These are phyloP conservation scores for Talaromyces sp. DNA, from an alignment of 2,329 filamentous ascomycete species.

Conservation along the genomic window DNA sequence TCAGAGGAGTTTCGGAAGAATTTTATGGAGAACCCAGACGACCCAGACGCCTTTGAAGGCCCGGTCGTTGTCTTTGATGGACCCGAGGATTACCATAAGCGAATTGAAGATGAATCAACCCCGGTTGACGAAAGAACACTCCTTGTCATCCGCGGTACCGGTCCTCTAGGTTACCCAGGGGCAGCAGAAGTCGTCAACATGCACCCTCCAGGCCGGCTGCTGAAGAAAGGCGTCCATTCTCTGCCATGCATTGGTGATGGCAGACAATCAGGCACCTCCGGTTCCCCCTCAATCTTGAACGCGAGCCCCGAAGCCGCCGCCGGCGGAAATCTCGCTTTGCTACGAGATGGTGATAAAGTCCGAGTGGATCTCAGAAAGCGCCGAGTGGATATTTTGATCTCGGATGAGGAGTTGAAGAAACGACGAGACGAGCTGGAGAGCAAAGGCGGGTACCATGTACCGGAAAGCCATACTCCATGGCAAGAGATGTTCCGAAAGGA, in stretches of 20 bases:
- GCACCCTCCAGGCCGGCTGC: constrained; percentile 42
- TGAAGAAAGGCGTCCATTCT: constrained; percentile 43
- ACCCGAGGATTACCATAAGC: constrained; percentile 44
- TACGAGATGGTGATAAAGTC: constrained; percentile 46
- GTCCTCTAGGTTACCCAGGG: constrained; percentile 47
- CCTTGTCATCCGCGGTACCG: constrained; percentile 47
- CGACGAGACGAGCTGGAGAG: constrained; percentile 35
- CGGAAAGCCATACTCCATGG: constrained; percentile 47
- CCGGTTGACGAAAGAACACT: constrained; percentile 40
- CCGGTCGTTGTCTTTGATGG: constrained; percentile 48
- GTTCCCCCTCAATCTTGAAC: constrained; percentile 52
- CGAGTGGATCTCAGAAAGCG: constrained; percentile 48
- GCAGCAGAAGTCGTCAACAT: constrained; percentile 52
- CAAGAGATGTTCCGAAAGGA: constrained; percentile 48
- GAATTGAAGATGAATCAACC: constrained; percentile 37
- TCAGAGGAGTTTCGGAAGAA: constrained; percentile 40
- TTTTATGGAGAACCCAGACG: constrained; percentile 43
- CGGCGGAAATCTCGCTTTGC: constrained; percentile 49
- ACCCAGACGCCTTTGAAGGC: constrained; percentile 47
- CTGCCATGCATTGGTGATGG: constrained; percentile 52
- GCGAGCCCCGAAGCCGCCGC: constrained; percentile 52
- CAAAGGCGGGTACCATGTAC: constrained; percentile 33
- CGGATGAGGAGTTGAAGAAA: constrained; percentile 36
- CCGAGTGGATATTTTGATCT: constrained; percentile 45
- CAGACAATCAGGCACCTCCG: constrained; percentile 52